Conservation (phyloP, 163 green algal genomes). For the Chlamydomonas reinhardtii region DNA sequence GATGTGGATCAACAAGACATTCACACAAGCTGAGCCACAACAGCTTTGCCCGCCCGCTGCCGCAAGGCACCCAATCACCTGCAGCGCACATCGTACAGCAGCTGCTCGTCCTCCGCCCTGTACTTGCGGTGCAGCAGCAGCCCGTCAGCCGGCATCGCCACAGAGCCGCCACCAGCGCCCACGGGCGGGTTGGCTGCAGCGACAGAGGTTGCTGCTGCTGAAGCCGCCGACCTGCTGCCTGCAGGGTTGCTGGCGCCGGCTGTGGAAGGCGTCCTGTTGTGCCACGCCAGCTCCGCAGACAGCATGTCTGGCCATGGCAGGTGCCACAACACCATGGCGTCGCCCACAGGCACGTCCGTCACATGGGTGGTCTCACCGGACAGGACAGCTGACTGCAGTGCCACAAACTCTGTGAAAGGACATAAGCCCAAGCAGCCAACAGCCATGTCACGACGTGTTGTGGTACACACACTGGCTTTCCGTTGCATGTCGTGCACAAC, state of each 20-base stretch:
- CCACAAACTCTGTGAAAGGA: conserved; percentile 63
- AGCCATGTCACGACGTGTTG: too few relatives aligned
- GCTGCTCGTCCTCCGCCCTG: conserved; percentile 50
- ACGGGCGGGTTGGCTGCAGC: too few relatives aligned
- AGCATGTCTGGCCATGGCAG: conserved; percentile 79
- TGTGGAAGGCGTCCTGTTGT: conserved; percentile 14
- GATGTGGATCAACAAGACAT: too few relatives aligned
- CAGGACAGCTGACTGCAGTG: conserved; percentile 68
- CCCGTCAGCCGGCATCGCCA: conserved; percentile 66
- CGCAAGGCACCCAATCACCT: neutral
- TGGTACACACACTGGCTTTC: too few relatives aligned
- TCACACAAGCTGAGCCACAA: too few relatives aligned
- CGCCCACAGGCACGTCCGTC: conserved; percentile 63
- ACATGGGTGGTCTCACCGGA: conserved; percentile 53
- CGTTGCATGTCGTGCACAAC: too few relatives aligned
- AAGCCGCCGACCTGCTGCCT: neutral
- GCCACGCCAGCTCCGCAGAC: conserved; percentile 69
- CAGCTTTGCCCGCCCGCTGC: too few relatives aligned
- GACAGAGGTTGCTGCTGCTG: neutral
- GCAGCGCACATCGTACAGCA: conserved; percentile 65
- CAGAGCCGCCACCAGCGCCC: too few relatives aligned
- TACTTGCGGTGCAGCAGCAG: conserved; percentile 84
- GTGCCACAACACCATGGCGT: conserved; percentile 72
- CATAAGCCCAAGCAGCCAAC: too few relatives aligned
- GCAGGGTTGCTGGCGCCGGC: neutral